phyloP scores from a whole-genome alignment of 179 eudicot genomes.

The Beta corolliflora region DNA sequence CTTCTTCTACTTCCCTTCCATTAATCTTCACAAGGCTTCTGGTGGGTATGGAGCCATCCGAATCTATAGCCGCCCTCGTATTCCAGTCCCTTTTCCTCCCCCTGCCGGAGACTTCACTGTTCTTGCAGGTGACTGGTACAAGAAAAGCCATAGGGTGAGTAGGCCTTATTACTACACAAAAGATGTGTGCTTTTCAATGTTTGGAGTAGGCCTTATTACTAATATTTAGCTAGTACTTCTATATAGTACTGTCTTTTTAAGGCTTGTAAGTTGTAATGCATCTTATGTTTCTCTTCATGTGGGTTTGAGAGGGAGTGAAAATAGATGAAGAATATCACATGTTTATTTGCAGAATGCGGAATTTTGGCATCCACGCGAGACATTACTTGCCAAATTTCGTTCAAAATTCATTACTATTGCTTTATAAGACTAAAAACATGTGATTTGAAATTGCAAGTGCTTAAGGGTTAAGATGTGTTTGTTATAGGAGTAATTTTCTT shows the following conservation, averaged over 20 bases:
- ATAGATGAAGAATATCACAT: no score
- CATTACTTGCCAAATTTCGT: not conserved
- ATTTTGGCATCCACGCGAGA: not conserved
- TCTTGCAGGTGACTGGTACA: slow-evolving; percentile 95
- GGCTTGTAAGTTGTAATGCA: no score
- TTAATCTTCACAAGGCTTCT: slow-evolving; percentile 76
- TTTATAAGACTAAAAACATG: not conserved
- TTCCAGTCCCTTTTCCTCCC: slow-evolving; percentile 84
- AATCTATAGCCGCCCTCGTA: slow-evolving; percentile 74
- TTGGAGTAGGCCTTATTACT: not conserved
- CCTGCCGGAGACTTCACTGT: slow-evolving; percentile 83
- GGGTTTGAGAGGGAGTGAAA: no score
- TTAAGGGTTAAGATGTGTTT: not conserved
- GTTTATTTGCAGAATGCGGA: no score
- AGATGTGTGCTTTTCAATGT: not conserved
- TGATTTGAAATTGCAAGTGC: not conserved
- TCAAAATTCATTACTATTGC: not conserved
- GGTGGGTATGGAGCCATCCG: slow-evolving; percentile 80
- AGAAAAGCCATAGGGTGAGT: slow-evolving; percentile 68
- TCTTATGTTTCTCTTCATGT: no score
- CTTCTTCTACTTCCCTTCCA: slow-evolving; percentile 86
- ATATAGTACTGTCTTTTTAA: no score
- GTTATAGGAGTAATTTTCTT: no score
- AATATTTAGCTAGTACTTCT: no score
- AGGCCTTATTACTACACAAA: not conserved